A percentile compares a stretch with the other conserved stretches of the same genome.
Conservation (phyloP, 1,139 yeast species). For the Candida pseudoviswanathii region DNA sequence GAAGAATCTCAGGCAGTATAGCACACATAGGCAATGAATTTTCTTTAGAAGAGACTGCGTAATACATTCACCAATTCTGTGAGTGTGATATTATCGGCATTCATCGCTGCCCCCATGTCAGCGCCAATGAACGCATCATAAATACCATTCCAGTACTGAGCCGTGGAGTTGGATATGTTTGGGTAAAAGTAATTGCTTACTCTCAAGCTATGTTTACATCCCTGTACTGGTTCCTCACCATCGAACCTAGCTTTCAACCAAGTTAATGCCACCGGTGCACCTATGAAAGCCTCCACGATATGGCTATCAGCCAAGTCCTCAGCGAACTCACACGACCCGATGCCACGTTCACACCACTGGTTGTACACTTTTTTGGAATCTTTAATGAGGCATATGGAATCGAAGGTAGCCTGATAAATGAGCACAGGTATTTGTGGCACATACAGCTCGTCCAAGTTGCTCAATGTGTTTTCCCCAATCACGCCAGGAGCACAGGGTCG, state of each 20-base stretch:
- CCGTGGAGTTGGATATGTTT: neutral
- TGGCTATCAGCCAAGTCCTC: conserved; percentile 31
- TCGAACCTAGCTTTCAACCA: conserved; percentile 25
- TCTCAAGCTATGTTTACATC: conserved; percentile 27
- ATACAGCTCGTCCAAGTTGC: conserved; percentile 3
- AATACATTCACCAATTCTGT: neutral
- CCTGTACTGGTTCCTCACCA: conserved; percentile 28
- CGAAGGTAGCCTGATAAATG: conserved; percentile 34
- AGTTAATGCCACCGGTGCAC: conserved; percentile 33
- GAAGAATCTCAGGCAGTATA: neutral
- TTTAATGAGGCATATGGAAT: conserved; percentile 30
- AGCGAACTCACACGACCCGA: conserved; percentile 31
- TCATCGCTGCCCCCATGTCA: neutral
- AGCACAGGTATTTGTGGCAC: conserved; percentile 37
- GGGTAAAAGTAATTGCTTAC: conserved; percentile 24
- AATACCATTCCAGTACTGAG: neutral
- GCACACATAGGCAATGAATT: neutral
- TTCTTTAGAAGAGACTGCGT: neutral
- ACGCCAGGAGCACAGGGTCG: neutral
- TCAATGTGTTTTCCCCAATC: neutral
- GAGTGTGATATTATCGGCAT: neutral
- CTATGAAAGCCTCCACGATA: conserved; percentile 25
- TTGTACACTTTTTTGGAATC: conserved; percentile 28
- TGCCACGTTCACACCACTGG: conserved; percentile 35
- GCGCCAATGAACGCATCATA: neutral